Conservation (phyloP, 768 basidiomycete genomes). For the Vishniacozyma victoriae region DNA sequence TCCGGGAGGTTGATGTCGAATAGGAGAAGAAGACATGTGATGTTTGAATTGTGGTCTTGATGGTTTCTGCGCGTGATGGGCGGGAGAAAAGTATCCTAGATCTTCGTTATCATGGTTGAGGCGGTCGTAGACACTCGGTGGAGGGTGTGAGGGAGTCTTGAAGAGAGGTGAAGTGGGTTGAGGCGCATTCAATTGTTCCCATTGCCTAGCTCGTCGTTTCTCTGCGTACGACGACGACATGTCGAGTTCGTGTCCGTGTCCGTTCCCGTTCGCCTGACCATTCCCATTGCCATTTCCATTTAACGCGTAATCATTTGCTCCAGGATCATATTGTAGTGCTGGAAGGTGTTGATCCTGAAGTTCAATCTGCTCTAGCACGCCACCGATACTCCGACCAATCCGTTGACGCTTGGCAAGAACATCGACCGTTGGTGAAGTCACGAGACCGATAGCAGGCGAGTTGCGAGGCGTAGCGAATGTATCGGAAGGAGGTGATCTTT, state of each 20-base stretch:
- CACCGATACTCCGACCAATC: no score
- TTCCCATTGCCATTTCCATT: background rate
- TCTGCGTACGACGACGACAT: constrained; percentile 14
- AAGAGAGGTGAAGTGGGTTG: background rate
- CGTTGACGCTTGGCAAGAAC: no score
- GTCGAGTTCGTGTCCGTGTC: background rate
- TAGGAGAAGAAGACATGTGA: constrained; percentile 30
- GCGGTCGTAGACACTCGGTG: background rate
- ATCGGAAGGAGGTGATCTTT: no score
- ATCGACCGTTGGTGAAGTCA: no score
- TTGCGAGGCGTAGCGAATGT: no score
- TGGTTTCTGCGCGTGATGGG: background rate
- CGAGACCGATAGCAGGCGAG: no score
- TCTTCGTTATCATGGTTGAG: background rate
- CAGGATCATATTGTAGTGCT: no score
- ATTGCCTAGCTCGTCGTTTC: constrained; percentile 20
- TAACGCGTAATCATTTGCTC: no score
- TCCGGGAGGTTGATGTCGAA: constrained; percentile 26
- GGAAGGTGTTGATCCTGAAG: no score
- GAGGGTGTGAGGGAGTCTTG: constrained; percentile 1
- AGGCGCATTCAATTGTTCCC: constrained; percentile 22
- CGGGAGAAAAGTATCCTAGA: constrained; percentile 7
- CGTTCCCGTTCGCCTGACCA: background rate
- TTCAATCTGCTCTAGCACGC: no score
- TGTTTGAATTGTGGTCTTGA: constrained; percentile 12